These are phyloP conservation scores for Sapria himalayana DNA, from an alignment of 345 rosid genomes.

Conservation along the genomic window DNA sequence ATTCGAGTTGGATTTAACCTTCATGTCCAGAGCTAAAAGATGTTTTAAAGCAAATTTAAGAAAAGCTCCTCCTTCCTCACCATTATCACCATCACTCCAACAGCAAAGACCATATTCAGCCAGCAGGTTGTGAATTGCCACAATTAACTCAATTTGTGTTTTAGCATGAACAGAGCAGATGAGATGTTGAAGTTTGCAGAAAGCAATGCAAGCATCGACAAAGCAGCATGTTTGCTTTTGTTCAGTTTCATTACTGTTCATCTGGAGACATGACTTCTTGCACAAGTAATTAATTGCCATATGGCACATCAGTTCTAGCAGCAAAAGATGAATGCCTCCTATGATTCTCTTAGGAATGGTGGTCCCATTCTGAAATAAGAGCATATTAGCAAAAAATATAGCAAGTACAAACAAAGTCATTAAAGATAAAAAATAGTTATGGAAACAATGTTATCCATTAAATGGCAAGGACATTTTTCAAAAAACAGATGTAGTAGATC, in stretches of 20 bases:
- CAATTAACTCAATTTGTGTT: conserved; percentile 74
- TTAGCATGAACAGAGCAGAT: conserved; percentile 34
- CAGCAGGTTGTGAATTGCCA: conserved; percentile 71
- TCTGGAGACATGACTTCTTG: conserved; percentile 29
- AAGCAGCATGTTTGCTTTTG: conserved; percentile 50
- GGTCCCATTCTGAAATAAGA: conserved; percentile 36
- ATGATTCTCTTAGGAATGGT: conserved; percentile 22
- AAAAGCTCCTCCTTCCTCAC: conserved; percentile 84
- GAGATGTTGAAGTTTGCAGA: conserved; percentile 87
- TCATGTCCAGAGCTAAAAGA: conserved; percentile 78
- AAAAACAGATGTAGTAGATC: too few relatives aligned
- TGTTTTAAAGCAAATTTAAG: conserved; percentile 90
- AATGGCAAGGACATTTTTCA: too few relatives aligned
- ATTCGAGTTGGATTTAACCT: conserved; percentile 46
- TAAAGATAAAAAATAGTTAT: too few relatives aligned
- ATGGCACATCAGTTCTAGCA: conserved; percentile 63
- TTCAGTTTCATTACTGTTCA: conserved; percentile 30
- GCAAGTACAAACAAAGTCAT: too few relatives aligned
- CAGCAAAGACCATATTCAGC: conserved; percentile 93
- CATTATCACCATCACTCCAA: conserved; percentile 48
- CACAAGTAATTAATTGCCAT: conserved; percentile 36
- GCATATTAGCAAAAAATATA: too few relatives aligned
- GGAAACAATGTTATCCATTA: not conserved
- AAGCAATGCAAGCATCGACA: conserved; percentile 62
- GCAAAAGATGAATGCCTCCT: conserved; percentile 47